phyloP scores from a whole-genome alignment of 805 yeast species.

The Sugiyamaella floridensis region DNA sequence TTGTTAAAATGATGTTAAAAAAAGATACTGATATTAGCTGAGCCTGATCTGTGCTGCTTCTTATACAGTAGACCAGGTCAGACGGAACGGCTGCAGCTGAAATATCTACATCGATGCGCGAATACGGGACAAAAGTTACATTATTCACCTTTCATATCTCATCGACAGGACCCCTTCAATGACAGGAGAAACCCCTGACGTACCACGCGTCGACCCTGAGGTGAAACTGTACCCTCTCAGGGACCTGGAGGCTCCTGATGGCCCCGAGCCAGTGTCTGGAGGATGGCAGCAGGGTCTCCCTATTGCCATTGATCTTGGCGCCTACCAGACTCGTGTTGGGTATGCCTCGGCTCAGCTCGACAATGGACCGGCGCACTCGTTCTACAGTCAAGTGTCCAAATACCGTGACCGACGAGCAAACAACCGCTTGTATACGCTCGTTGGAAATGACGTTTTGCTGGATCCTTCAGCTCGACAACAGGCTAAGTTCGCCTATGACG shows the following conservation, averaged over 20 bases:
- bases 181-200: not conserved
- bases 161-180: not conserved
- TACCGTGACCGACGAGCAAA: constrained; percentile 66
- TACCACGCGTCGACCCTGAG: not conserved
- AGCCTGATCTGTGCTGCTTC: no score
- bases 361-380: constrained; percentile 45
- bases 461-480: constrained; percentile 65
- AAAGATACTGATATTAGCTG: no score
- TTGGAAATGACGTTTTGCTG: constrained; percentile 74
- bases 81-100: no score
- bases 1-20: no score
- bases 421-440: constrained; percentile 48
- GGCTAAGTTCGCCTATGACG: constrained; percentile 79
- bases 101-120: no score
- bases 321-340: constrained; percentile 40
- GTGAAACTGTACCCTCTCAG: constrained; percentile 19
- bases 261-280: constrained; percentile 39
- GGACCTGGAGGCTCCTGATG: constrained; percentile 21
- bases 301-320: constrained; percentile 83
- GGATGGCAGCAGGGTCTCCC: constrained; percentile 55
- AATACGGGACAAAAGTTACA: no score
- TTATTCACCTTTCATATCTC: no score
- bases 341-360: constrained; percentile 21
- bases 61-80: no score
- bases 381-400: constrained; percentile 63